Evolutionary conservation across 2,329 filamentous ascomycete species (phyloP).

Genomic region (Calonectria pseudoreteaudii): DNA sequence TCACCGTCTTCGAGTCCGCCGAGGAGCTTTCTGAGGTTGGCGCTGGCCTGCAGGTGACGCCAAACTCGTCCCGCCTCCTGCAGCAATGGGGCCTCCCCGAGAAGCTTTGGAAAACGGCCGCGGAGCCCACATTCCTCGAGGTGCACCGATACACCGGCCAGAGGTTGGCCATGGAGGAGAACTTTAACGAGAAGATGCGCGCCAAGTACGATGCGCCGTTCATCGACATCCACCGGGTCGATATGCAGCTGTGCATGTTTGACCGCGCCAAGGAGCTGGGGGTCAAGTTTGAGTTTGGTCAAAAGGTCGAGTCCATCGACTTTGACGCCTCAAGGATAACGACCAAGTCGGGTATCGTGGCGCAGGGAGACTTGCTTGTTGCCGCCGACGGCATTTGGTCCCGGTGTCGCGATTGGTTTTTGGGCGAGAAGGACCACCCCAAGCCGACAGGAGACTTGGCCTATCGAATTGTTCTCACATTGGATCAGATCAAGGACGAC

Average conservation of each 20-base stretch:
- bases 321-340: constrained; percentile 58
- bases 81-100: constrained; percentile 62
- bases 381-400: constrained; percentile 76
- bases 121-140: constrained; percentile 59
- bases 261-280: constrained; percentile 64
- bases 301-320: constrained; percentile 60
- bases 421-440: constrained; percentile 60
- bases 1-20: constrained; percentile 57
- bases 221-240: constrained; percentile 70
- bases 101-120: constrained; percentile 51
- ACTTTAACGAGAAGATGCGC: constrained; percentile 65
- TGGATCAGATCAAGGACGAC: constrained; percentile 63
- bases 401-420: constrained; percentile 61
- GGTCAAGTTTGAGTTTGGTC: constrained; percentile 61
- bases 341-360: constrained; percentile 51
- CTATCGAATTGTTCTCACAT: constrained; percentile 69
- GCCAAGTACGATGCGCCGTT: constrained; percentile 68
- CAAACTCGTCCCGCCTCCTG: constrained; percentile 62
- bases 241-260: constrained; percentile 67
- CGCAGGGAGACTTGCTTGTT: constrained; percentile 55
- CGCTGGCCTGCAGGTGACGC: constrained; percentile 65
- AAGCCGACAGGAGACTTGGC: constrained; percentile 73
- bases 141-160: constrained; percentile 65
- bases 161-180: constrained; percentile 61
- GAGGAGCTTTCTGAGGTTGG: constrained; percentile 58